Percentiles rank a stretch among this genome's conserved stretches.
phyloP scores from a whole-genome alignment of 2,329 filamentous ascomycete genomes.

The Phaeosphaeria sp. region DNA sequence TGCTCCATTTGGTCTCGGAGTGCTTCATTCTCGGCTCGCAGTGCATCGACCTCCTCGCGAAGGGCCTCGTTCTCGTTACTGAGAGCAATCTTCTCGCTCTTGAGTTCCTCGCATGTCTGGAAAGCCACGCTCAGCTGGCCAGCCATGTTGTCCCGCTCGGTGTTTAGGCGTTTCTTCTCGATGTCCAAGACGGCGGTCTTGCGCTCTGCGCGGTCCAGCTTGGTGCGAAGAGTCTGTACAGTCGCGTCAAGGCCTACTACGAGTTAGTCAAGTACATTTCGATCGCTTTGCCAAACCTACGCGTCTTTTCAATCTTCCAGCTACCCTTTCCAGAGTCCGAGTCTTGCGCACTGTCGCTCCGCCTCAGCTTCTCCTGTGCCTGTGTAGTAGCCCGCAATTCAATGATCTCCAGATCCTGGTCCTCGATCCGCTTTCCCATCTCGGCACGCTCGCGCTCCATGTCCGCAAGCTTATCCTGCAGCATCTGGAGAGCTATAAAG shows the following conservation, averaged over 20 bases:
- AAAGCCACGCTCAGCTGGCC: constrained; percentile 68
- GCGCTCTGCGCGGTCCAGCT: constrained; percentile 67
- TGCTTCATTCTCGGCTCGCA: constrained; percentile 43
- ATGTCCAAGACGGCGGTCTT: constrained; percentile 69
- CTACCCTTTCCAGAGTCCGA: constrained; percentile 51
- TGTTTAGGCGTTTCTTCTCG: constrained; percentile 66
- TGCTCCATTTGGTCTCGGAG: constrained; percentile 43
- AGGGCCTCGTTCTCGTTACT: constrained; percentile 45
- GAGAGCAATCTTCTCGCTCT: constrained; percentile 53
- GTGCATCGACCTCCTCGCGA: constrained; percentile 44
- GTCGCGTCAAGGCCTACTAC: constrained; percentile 63
- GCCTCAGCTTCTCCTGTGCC: constrained; percentile 48
- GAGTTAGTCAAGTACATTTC: constrained; percentile 15
- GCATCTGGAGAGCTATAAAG: constrained; percentile 64
- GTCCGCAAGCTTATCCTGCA: constrained; percentile 64
- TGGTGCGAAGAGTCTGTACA: constrained; percentile 66
- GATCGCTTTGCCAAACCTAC: constrained; percentile 52
- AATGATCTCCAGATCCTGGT: constrained; percentile 61
- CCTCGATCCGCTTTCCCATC: constrained; percentile 56
- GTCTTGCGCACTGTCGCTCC: constrained; percentile 59
- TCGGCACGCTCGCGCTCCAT: constrained; percentile 64
- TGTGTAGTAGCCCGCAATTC: constrained; percentile 57
- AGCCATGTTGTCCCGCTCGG: constrained; percentile 71
- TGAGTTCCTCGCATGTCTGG: constrained; percentile 61
- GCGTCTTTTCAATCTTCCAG: constrained; percentile 60